Base-by-base conservation (phyloP, 768 basidiomycete genomes). In the Leccinum imitatum region DNA sequence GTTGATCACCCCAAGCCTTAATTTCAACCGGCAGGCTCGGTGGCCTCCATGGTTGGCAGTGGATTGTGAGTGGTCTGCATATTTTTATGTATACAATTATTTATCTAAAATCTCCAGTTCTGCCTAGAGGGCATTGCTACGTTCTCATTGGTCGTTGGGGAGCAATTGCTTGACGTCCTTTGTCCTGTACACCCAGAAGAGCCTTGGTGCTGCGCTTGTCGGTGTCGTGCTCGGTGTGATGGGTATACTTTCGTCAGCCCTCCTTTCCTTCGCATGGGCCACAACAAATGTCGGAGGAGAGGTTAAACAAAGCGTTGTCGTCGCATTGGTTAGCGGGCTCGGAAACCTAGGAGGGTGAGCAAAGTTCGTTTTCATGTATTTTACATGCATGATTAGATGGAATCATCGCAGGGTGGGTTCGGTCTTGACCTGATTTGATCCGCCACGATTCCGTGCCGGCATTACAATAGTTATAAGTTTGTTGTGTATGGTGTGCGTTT, bases 161-260 rank as follows among this genome's bases (percentile, higher is more conserved):
- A 39, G 37, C 15, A 15, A 17, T 15, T 17, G 7, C 6, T 39
- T 17, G 37, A 39, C 1, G 15, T 39, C 37, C 3, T 17, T 39
- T 59, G 54, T 84, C 17, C 69, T 83, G 25, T 82, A 82, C 59
- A 71, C 73, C 39, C 39, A n/a, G 17, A 41, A 17, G 39, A 10
- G n/a, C 15, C 39, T 17, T 41, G 17, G 9, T 41, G 17, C 39
- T 41, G 7, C 9, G 39, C 39, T 41, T 41, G 39, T n/a, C 9
- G 39, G 39, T 41, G 39, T 41, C 17, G 39, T 41, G 39, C 39
- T 41, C 17, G 39, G 39, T n/a, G 39, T 41, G 17, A 41, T 41
- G 39, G 39, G 39, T 10, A 41, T 41, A 9, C n/a, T 9, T 41
- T n/a, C 39, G 39, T 41, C 17, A 9, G 8, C 9, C 5, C n/a